Base-by-base conservation (phyloP, 2,329 filamentous ascomycete species). In the Fusarium odoratissimum region DNA sequence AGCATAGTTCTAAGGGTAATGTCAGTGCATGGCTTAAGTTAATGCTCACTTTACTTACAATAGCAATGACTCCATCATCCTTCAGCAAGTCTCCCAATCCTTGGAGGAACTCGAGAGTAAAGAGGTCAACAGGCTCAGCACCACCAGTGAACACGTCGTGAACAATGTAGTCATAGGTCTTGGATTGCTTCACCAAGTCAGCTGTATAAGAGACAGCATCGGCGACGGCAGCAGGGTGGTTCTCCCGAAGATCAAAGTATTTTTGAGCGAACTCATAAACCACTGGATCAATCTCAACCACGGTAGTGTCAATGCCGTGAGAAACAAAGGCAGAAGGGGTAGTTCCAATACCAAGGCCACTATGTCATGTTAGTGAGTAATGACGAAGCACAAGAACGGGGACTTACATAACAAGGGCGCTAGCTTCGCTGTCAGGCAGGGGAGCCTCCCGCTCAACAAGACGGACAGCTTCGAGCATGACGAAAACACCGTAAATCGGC, bases 91-190 rank as follows among this genome's bases (percentile, higher is more conserved):
- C 81, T 72, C 89, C 84, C 3, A 99, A 85, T 9, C 92, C 90
- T 58, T 88, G 82, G 46, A 99, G 83, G 77, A 99, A 98, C 75
- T 96, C 92, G 9, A 91, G 81, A 0, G 95, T 98, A 82, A 99
- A 99, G 12, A 99, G 89, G 12, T 91, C 86, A 6, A 95, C 90
- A 1, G 96, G 96, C 81, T 98, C 96, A 1, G 95, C 95, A 58
- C 96, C 96, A 30, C 96, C 96, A 1, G 96, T 99, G 81, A 99
- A 99, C 30, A 99, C 96, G 76, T 99, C 96, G 81, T 99, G 96
- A 60, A 99, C 88, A 78, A 99, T 96, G 84, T 97, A 98, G 83
- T 98, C 92, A 80, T 92, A 99, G 33, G 85, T 85, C 51, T 85
- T 80, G 12, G 84, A 76, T 33, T 82, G 75, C 56, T 82, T 78